Percentiles rank a stretch among this genome's conserved stretches.
phyloP scores from a whole-genome alignment of 306 rosid genomes.

The Sechiopsis laciniata region DNA sequence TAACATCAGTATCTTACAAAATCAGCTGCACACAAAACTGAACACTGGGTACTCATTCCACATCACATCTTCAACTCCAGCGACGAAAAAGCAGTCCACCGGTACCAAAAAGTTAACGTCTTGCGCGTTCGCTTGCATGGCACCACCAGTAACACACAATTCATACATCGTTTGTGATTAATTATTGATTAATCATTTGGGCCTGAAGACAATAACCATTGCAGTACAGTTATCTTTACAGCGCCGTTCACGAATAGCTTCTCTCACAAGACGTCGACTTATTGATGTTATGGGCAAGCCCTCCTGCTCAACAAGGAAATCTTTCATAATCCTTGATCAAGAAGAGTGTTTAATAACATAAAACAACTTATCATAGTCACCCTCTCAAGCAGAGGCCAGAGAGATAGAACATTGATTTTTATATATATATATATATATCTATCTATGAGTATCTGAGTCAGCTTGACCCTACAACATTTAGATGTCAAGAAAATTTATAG shows the following conservation, averaged over 20 bases:
- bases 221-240: conserved; percentile 92
- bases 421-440: too few relatives aligned
- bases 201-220: conserved; percentile 56
- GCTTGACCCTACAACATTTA: too few relatives aligned
- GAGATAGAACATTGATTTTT: too few relatives aligned
- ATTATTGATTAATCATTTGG: conserved; percentile 26
- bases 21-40: conserved; percentile 7
- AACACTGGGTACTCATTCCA: conserved; percentile 10
- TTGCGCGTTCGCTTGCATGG: not conserved
- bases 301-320: conserved; percentile 36
- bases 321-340: not conserved
- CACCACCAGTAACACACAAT: not conserved
- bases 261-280: conserved; percentile 67
- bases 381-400: conserved; percentile 1
- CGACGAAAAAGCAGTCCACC: not conserved
- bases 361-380: not conserved
- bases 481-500: too few relatives aligned
- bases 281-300: conserved; percentile 57
- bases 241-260: conserved; percentile 74
- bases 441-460: too few relatives aligned
- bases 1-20: conserved; percentile 18
- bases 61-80: conserved; percentile 2
- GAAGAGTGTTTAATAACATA: not conserved
- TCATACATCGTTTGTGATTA: not conserved
- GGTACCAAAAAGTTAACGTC: not conserved